These are phyloP conservation scores for Alternaria gansuensis DNA, from an alignment of 2,329 filamentous ascomycete genomes.

Conservation along the genomic window DNA sequence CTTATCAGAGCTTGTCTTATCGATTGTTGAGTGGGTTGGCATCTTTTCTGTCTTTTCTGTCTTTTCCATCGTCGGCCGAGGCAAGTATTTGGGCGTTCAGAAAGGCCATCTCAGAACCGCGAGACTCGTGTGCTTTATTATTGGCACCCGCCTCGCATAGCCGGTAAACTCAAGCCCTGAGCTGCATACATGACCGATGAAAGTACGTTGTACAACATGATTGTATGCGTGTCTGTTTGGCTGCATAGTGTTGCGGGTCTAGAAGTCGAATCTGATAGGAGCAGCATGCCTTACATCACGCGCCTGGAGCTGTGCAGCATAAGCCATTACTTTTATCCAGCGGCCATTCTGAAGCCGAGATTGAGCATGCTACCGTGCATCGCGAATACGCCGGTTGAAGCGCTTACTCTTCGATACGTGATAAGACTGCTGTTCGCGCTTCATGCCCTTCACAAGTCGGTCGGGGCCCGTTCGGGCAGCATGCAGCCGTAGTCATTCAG, in stretches of 20 bases:
- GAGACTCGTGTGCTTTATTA: not conserved
- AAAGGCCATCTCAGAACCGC: not conserved
- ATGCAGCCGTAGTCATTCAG: not conserved
- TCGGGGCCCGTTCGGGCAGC: not conserved
- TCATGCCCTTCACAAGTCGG: not conserved
- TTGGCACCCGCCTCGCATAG: not conserved
- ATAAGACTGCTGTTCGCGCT: not conserved
- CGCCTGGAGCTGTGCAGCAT: not conserved
- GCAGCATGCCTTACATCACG: not conserved
- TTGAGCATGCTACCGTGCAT: not conserved
- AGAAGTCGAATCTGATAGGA: not conserved
- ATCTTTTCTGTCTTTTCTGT: not conserved
- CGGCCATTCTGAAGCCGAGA: not conserved
- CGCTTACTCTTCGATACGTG: not conserved
- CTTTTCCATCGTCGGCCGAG: not conserved
- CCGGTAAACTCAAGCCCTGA: not conserved
- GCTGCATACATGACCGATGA: not conserved
- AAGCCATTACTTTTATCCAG: not conserved
- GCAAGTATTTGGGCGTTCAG: not conserved
- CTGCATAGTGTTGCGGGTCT: not conserved
- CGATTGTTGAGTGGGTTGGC: too few relatives aligned
- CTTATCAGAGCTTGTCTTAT: not conserved
- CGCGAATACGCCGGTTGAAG: too few relatives aligned
- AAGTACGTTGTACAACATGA: not conserved
- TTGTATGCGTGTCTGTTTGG: not conserved